Conservation (phyloP, 2,329 filamentous ascomycete species). For the Camillea tinctor region DNA sequence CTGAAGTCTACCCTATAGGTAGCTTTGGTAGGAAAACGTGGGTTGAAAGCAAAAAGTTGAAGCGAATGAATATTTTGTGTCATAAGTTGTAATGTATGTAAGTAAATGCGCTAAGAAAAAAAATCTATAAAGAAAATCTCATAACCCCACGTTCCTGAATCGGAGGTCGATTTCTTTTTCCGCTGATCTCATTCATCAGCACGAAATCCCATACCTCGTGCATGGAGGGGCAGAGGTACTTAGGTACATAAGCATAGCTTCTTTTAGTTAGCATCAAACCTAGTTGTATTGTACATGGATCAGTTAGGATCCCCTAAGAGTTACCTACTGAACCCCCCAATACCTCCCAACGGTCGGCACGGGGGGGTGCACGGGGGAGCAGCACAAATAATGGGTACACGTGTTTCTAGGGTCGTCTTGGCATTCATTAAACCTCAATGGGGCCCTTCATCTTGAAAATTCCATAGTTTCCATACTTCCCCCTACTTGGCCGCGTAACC, state of each 20-base stretch:
- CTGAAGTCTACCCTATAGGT: too few relatives aligned
- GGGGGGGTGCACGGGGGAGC: too few relatives aligned
- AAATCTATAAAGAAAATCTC: slow-evolving; percentile 22
- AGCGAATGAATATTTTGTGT: neutral
- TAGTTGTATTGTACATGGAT: too few relatives aligned
- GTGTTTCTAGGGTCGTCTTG: neutral
- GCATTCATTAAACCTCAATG: neutral
- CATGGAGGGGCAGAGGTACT: slow-evolving; percentile 19
- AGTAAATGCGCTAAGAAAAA: slow-evolving; percentile 6
- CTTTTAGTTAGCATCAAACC: too few relatives aligned
- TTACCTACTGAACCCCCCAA: too few relatives aligned
- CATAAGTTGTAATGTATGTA: neutral
- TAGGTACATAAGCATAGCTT: slow-evolving; percentile 1
- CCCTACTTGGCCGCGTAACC: neutral
- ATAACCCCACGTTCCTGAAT: slow-evolving; percentile 41
- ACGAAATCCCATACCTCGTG: slow-evolving; percentile 1
- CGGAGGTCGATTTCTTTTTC: slow-evolving; percentile 34
- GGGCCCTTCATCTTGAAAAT: neutral
- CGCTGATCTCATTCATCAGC: slow-evolving; percentile 8
- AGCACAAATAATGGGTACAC: neutral
- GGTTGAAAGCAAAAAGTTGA: too few relatives aligned
- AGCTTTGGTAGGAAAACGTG: neutral
- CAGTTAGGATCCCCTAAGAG: too few relatives aligned
- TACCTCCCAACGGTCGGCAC: too few relatives aligned
- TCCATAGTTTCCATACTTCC: neutral